These are phyloP conservation scores for Dioszegia hungarica DNA, from an alignment of 768 basidiomycete species.

Conservation along the genomic window DNA sequence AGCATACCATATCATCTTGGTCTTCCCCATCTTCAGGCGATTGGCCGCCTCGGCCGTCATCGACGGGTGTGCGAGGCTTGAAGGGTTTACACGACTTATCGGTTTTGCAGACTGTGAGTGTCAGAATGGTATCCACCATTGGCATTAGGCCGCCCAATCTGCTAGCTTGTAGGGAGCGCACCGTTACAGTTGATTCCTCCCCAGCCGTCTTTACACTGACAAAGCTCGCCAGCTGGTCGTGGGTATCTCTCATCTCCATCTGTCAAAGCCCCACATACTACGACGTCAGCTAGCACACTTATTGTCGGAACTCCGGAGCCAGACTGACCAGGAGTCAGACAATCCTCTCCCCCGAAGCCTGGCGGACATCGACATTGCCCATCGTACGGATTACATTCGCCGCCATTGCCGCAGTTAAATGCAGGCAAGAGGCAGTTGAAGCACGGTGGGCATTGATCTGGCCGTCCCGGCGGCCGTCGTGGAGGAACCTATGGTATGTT, in stretches of 20 bases:
- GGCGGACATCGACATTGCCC: slow-evolving; percentile 95
- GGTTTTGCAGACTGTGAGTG: slow-evolving; percentile 68
- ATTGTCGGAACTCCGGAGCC: neutral
- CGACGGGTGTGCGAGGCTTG: slow-evolving; percentile 51
- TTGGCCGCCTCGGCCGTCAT: slow-evolving; percentile 7
- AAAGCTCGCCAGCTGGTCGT: slow-evolving; percentile 67
- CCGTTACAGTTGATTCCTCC: slow-evolving; percentile 96
- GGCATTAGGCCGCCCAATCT: no score
- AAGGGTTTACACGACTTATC: slow-evolving; percentile 76
- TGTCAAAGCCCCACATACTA: slow-evolving; percentile 90
- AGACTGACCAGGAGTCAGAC: slow-evolving; percentile 77
- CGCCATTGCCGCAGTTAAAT: slow-evolving; percentile 88
- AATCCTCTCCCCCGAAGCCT: slow-evolving; percentile 97
- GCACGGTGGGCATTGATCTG: slow-evolving; percentile 55
- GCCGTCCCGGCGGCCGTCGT: neutral
- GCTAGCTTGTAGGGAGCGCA: no score
- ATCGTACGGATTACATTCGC: slow-evolving; percentile 81
- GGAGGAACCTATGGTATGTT: slow-evolving; percentile 3
- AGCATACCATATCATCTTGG: slow-evolving; percentile 77
- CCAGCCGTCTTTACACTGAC: slow-evolving; percentile 93
- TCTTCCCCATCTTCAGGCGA: slow-evolving; percentile 46
- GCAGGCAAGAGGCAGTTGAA: slow-evolving; percentile 94
- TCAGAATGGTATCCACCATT: no score
- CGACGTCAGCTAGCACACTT: neutral
- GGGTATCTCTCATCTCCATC: slow-evolving; percentile 81